Evolutionary conservation across 495 filamentous ascomycete species (phyloP).

Genomic region (Corynascus novoguineensis): DNA sequence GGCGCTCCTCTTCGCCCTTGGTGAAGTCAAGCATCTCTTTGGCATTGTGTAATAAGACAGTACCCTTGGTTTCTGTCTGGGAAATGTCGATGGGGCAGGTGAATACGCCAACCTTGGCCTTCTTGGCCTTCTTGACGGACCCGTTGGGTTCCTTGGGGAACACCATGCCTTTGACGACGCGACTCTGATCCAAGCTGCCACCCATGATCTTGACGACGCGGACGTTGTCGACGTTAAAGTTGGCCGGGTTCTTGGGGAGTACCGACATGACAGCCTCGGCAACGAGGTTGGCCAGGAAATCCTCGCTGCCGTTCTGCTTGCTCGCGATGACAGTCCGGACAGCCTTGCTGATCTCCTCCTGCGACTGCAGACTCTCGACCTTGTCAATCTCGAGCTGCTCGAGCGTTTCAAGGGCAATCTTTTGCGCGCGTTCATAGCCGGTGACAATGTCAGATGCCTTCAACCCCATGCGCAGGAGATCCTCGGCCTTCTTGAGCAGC

Average conservation of each 20-base stretch:
- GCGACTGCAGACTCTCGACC: slow-evolving; percentile 72
- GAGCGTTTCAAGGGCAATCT: slow-evolving; percentile 74
- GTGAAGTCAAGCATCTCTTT: slow-evolving; percentile 99
- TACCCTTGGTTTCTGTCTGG: slow-evolving; percentile 99
- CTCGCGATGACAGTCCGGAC: slow-evolving; percentile 92
- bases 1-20: slow-evolving; percentile 88
- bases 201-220: slow-evolving; percentile 99
- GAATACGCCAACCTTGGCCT: slow-evolving; percentile 95
- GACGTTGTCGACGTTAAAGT: slow-evolving; percentile 99
- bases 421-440: slow-evolving; percentile 91
- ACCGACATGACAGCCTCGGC: slow-evolving; percentile 92
- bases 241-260: slow-evolving; percentile 91
- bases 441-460: slow-evolving; percentile 94
- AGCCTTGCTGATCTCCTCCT: slow-evolving; percentile 84
- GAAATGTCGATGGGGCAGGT: slow-evolving; percentile 92
- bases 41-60: slow-evolving; percentile 93
- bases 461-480: slow-evolving; percentile 87
- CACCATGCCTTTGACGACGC: slow-evolving; percentile 97
- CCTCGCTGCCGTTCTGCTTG: slow-evolving; percentile 92
- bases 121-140: slow-evolving; percentile 77
- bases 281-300: slow-evolving; percentile 77
- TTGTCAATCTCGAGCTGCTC: slow-evolving; percentile 90
- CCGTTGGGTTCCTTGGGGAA: slow-evolving; percentile 91
- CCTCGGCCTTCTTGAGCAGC: slow-evolving; percentile 94
- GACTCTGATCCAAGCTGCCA: slow-evolving; percentile 84